Percentiles rank a stretch among this genome's conserved stretches.
phyloP scores from a whole-genome alignment of 2,329 filamentous ascomycete genomes.

The Boeremia lycopersici region DNA sequence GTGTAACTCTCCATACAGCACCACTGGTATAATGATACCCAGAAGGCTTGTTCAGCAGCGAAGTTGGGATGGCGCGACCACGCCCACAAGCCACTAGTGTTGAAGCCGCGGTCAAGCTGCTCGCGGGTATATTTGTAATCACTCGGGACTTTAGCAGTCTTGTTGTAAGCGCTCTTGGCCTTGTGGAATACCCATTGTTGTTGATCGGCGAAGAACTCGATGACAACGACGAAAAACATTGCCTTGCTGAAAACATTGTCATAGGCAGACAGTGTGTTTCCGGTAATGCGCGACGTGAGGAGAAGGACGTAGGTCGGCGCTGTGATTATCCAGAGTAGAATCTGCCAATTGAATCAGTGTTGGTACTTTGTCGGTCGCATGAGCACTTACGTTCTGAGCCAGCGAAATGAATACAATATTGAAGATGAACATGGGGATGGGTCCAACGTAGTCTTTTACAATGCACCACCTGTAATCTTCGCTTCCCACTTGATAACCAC shows the following conservation, averaged over 20 bases:
- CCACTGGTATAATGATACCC: constrained; percentile 90
- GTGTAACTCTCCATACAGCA: constrained; percentile 73
- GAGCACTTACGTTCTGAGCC: constrained; percentile 63
- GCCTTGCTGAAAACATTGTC: constrained; percentile 64
- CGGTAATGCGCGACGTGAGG: constrained; percentile 69
- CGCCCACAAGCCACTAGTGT: constrained; percentile 81
- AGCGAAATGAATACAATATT: constrained; percentile 90
- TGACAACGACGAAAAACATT: constrained; percentile 63
- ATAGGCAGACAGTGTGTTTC: constrained; percentile 53
- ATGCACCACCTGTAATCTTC: constrained; percentile 96
- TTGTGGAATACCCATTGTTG: constrained; percentile 91
- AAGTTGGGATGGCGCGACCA: constrained; percentile 96
- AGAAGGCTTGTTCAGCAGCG: constrained; percentile 86
- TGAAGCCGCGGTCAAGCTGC: constrained; percentile 89
- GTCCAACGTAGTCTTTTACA: constrained; percentile 68
- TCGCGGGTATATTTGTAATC: constrained; percentile 67
- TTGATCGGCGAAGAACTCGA: constrained; percentile 83
- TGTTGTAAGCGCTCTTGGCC: constrained; percentile 78
- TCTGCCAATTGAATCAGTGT: constrained; percentile 44
- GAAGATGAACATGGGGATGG: constrained; percentile 76
- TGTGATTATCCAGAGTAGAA: constrained; percentile 79
- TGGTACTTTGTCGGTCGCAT: not conserved
- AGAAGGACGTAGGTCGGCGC: constrained; percentile 85
- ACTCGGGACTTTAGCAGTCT: constrained; percentile 71
- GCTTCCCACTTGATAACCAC: constrained; percentile 84